Evolutionary conservation across 2,329 filamentous ascomycete genomes (phyloP).

Genomic region (Harringtonia lauricola): DNA sequence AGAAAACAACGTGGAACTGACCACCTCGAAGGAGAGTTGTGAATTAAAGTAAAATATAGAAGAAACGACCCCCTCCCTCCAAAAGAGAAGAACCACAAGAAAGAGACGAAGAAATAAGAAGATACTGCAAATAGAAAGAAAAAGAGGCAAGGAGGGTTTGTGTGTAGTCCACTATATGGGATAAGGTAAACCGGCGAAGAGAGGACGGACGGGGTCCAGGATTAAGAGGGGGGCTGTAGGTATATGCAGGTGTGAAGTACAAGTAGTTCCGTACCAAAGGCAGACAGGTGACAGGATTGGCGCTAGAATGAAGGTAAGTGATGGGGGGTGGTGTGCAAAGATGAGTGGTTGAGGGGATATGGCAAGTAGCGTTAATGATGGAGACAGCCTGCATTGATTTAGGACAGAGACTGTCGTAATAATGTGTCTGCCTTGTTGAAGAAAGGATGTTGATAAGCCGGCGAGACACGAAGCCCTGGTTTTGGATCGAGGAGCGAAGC

Average conservation of each 20-base stretch:
- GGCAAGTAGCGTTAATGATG: not conserved
- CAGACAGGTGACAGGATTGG: not conserved
- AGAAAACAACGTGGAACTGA: too few relatives aligned
- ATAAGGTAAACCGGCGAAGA: not conserved
- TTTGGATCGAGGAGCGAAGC: too few relatives aligned
- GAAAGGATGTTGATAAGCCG: not conserved
- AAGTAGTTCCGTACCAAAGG: not conserved
- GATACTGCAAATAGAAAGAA: not conserved
- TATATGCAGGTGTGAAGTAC: too few relatives aligned
- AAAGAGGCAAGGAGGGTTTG: not conserved
- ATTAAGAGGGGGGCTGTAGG: not conserved
- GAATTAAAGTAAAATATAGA: not conserved
- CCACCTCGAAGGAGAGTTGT: not conserved
- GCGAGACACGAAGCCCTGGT: not conserved
- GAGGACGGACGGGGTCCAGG: too few relatives aligned
- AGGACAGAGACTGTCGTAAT: not conserved
- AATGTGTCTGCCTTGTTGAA: not conserved
- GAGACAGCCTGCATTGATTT: not conserved
- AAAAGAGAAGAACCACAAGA: not conserved
- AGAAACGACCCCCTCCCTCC: too few relatives aligned
- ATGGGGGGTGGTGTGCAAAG: not conserved
- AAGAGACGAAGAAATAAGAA: not conserved
- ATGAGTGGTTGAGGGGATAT: conserved; percentile 1
- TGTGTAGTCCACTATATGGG: not conserved
- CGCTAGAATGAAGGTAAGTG: too few relatives aligned